A percentile compares a stretch with the other conserved stretches of the same genome.
These are phyloP conservation scores for Xanthoconium stramineum DNA, from an alignment of 768 basidiomycete species.

Conservation along the genomic window DNA sequence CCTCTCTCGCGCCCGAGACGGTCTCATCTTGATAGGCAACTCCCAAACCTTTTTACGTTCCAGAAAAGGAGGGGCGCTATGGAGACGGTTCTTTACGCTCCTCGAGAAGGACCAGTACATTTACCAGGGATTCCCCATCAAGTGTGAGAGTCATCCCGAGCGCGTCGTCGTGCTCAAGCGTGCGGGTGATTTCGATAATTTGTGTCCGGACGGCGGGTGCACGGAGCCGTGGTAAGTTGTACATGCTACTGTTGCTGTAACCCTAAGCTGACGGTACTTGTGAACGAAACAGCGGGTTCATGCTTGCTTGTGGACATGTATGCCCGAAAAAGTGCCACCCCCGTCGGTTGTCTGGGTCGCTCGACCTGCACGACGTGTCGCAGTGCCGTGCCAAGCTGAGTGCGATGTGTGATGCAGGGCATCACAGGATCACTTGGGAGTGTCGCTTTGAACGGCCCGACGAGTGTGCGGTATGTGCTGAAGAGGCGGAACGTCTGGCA, in stretches of 20 bases:
- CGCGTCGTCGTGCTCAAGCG: no score
- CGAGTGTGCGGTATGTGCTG: neutral
- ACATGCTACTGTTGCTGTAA: neutral
- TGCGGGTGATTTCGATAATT: neutral
- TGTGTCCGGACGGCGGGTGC: neutral
- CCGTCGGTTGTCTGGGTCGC: neutral
- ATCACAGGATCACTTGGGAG: neutral
- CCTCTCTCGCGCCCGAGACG: conserved; percentile 64
- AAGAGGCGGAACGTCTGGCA: conserved; percentile 32
- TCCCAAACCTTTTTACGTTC: conserved; percentile 53
- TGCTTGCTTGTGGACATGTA: neutral
- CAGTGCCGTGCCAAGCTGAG: neutral
- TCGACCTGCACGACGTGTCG: neutral
- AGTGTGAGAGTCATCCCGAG: conserved; percentile 53
- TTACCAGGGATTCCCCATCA: conserved; percentile 57
- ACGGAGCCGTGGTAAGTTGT: neutral
- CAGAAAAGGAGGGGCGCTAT: conserved; percentile 49
- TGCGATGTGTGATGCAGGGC: neutral
- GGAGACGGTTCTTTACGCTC: conserved; percentile 47
- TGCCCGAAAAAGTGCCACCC: neutral
- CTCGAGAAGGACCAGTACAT: conserved; percentile 43
- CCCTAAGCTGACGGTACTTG: neutral
- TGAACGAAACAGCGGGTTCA: neutral
- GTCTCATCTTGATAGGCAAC: conserved; percentile 65
- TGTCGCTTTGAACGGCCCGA: neutral